Percentiles rank a stretch among this genome's conserved stretches.
Conservation (phyloP, 208 protist genomes). For the Trypanosoma caninum region DNA sequence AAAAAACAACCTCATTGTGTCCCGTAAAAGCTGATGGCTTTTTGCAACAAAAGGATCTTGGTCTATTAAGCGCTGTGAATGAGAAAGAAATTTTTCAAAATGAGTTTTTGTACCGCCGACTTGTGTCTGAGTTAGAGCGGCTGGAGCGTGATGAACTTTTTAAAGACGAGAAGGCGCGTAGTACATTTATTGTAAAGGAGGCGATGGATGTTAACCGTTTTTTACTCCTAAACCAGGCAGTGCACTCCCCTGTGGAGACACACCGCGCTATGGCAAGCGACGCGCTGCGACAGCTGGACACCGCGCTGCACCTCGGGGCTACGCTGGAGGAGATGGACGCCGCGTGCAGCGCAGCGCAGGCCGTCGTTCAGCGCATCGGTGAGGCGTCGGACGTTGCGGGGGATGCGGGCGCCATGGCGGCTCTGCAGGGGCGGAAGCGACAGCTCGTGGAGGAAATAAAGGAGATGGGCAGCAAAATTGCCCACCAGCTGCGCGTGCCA, state of each 20-base stretch:
- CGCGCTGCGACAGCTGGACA: constrained; percentile 3
- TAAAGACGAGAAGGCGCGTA: not conserved
- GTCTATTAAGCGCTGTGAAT: not conserved
- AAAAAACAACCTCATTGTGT: too few species aligned
- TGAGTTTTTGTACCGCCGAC: constrained; percentile 16
- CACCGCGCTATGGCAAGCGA: constrained; percentile 12
- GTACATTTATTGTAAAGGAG: constrained; percentile 1
- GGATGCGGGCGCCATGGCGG: not conserved
- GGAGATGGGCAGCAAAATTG: not conserved
- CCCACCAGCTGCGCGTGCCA: constrained; percentile 14
- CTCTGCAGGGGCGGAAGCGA: constrained; percentile 1
- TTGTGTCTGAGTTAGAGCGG: constrained; percentile 6
- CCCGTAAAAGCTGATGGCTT: too few species aligned
- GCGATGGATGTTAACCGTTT: not conserved
- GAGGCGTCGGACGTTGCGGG: constrained; percentile 3
- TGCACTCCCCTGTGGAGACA: constrained; percentile 14
- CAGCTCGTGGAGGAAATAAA: constrained; percentile 2
- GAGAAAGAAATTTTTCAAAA: constrained; percentile 9
- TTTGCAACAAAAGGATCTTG: not conserved
- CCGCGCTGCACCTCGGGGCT: not conserved
- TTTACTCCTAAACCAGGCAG: constrained; percentile 7
- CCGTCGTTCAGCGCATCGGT: not conserved
- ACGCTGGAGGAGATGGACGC: constrained; percentile 4
- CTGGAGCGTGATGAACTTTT: not conserved
- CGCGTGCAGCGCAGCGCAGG: not conserved